Base-by-base conservation (phyloP, 129 eudicot genomes). In the Smallanthus sonchifolius region DNA sequence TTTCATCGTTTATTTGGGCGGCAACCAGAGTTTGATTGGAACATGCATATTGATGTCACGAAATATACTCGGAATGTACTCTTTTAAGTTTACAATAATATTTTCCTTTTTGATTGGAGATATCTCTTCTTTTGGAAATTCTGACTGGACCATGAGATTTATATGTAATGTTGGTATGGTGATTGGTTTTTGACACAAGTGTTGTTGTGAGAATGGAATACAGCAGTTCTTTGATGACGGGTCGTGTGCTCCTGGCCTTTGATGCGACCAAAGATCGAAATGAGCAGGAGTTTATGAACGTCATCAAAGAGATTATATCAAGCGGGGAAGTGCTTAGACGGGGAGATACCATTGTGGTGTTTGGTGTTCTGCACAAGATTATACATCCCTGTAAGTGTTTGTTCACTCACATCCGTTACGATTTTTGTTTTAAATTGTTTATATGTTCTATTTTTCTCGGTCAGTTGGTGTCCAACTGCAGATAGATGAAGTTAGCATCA, bases 401-500 rank as follows among this genome's bases (percentile, higher is more conserved):
- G 55, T 4, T 42, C 30, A 24, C 30, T n/a, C n/a, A 24, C 30
- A 24, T 24, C 30, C 30, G 1, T 24, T 24, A 24, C 30, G 1
- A 24, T 24, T 24, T 24, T 24, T 24, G 30, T 24, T 24, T 24
- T 0, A 24, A 24, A 24, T 24, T 24, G 36, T 28, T 59, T 11
- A 32, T 59, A 2, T 76, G 32, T 30, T 57, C 2, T 66, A 2
- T 60, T 34, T n/a, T 42, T 63, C 28, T 59, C 60, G 59, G 8
- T 43, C 84, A 90, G 96, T 90, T 84, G 96, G 92, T 47, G 84
- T 83, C 63, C 93, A 83, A 48, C 69, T 87, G 87, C 85, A 86
- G 83, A 89, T 84, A 75, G 79, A 80, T 10, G 79, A 73, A 47
- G 78, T 87, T 64, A 85, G 78, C 79, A 70, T 73, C 60, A 84